These are phyloP conservation scores for Sporothrix luriei DNA, from an alignment of 2,329 filamentous ascomycete species.

Conservation along the genomic window DNA sequence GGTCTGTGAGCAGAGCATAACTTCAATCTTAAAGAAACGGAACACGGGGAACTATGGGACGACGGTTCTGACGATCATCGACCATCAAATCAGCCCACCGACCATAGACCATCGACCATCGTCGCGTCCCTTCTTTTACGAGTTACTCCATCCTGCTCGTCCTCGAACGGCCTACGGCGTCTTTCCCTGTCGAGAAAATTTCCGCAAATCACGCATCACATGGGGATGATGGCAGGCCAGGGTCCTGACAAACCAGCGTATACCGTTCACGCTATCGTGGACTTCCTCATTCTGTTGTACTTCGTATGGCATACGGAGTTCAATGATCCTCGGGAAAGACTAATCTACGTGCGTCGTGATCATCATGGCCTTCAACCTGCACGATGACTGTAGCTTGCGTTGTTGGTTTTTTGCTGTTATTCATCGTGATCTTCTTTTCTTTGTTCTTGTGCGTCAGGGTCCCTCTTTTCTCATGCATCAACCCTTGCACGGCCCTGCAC, in stretches of 20 bases:
- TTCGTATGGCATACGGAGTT: background rate
- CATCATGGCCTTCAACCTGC: too few species aligned
- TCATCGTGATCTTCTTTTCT: background rate
- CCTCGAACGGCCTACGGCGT: background rate
- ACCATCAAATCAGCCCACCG: too few species aligned
- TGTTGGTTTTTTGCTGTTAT: background rate
- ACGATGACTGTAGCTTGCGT: slow-evolving; percentile 3
- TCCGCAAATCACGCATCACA: slow-evolving; percentile 23
- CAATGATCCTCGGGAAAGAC: too few species aligned
- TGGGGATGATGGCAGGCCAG: slow-evolving; percentile 6
- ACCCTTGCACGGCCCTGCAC: background rate
- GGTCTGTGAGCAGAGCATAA: background rate
- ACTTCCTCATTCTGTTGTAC: background rate
- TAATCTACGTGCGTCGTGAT: too few species aligned
- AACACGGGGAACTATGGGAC: slow-evolving; percentile 1
- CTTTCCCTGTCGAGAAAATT: slow-evolving; percentile 10
- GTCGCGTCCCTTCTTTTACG: background rate
- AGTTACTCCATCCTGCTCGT: slow-evolving; percentile 12
- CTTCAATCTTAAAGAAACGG: slow-evolving; percentile 6
- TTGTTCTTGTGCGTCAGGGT: background rate
- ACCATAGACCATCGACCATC: slow-evolving; percentile 1
- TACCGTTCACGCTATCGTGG: too few species aligned
- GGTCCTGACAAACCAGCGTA: background rate
- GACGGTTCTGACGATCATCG: background rate
- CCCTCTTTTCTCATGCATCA: slow-evolving; percentile 4